Evolutionary conservation across 371 early-diverging fungal species (phyloP).

Genomic region (Mortierella sp.): DNA sequence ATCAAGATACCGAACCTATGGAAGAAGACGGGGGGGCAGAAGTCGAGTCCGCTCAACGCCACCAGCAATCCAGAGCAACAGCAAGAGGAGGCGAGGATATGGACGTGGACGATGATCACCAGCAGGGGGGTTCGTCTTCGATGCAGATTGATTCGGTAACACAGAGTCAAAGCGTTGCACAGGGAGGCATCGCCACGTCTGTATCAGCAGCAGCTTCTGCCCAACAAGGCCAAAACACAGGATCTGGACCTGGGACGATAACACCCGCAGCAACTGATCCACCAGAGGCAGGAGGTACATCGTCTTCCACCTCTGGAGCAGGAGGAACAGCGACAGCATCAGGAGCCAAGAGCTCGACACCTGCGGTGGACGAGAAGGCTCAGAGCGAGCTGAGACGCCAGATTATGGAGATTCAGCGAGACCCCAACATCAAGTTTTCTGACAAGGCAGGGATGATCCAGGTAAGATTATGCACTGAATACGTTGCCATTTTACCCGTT

Average conservation of each 20-base stretch:
- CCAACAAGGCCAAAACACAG: not conserved
- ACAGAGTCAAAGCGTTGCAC: slow-evolving; percentile 6
- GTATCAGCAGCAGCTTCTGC: slow-evolving; percentile 12
- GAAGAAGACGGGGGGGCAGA: not conserved
- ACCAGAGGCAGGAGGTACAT: slow-evolving; percentile 8
- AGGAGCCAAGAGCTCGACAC: slow-evolving; percentile 42
- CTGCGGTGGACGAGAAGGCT: slow-evolving; percentile 37
- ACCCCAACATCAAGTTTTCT: slow-evolving; percentile 62
- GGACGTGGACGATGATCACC: slow-evolving; percentile 15
- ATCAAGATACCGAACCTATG: not conserved
- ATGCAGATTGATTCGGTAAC: slow-evolving; percentile 35
- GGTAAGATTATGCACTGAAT: slow-evolving; percentile 62
- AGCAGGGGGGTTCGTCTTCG: not conserved
- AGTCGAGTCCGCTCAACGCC: not conserved
- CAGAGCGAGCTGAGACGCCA: slow-evolving; percentile 65
- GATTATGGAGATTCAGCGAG: slow-evolving; percentile 67
- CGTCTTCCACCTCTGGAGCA: slow-evolving; percentile 1
- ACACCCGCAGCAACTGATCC: slow-evolving; percentile 6
- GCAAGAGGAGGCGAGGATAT: not conserved
- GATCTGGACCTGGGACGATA: slow-evolving; percentile 13
- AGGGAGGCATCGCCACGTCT: not conserved
- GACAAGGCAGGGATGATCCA: slow-evolving; percentile 83
- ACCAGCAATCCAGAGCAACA: not conserved
- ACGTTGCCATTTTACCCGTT: slow-evolving; percentile 20
- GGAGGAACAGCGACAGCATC: not conserved